Evolutionary conservation across 177 flowering plant species (phyloP), one percentile per base, ranked within the genome.

Genomic region (Tripterygium wilfordii): DNA sequence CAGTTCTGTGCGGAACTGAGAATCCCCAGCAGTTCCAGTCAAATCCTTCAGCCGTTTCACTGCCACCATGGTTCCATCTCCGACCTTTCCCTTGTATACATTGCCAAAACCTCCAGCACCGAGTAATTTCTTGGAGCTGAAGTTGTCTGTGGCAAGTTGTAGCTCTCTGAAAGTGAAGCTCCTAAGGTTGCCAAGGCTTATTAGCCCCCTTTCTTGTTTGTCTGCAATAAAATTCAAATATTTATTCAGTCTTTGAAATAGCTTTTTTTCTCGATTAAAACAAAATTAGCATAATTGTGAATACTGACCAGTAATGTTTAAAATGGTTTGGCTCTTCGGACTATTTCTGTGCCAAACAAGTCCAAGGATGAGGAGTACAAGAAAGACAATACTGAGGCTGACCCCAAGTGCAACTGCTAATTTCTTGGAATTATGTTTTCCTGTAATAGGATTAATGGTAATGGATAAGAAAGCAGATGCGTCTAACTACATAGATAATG

Each of bases 41-140:
- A 79, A 41, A 49, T 90, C 97, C 52, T 88, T 88, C 13, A 88
- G 54, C 42, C 97, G 67, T 44, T 90, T 90, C 43, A 90, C 96
- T 0, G 97, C 97, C 32, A 88, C 82, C 48, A 83, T 17, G 4
- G 83, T 70, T 12, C 89, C 91, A 52, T 88, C 85, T 22, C 57
- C 72, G 12, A 90, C 48, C 53, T 71, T 82, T 14, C 97, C 98
- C 58, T 65, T 74, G 59, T 90, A 90, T 0, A 90, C 98, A 64
- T 88, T 79, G 20, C 98, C 98, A 64, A 90, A 90, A 3, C 96
- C 98, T 27, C 98, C 98, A 27, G 75, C 67, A n/a, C 98, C 98
- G 40, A 90, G 74, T 36, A 90, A 80, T 59, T 78, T 79, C 71
- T 90, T 85, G 21, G 83, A 36, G 62, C 74, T 85, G 67, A 90